Evolutionary conservation across 805 yeast species (phyloP).

Genomic region (Candida jianshihensis): DNA sequence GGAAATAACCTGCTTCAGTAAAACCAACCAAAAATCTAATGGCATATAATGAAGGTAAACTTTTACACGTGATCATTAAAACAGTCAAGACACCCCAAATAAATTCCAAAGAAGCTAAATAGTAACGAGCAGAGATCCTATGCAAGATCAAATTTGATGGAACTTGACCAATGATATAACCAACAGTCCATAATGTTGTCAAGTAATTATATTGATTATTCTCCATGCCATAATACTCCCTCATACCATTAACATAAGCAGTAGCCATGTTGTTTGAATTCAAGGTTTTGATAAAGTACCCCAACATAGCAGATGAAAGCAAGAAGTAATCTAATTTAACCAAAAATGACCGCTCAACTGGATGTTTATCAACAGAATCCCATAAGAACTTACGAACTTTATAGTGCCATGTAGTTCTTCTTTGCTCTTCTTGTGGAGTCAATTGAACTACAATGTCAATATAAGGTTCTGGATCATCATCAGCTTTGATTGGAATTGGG

Average conservation of each 20-base stretch:
- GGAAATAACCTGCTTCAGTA: slow-evolving; percentile 39
- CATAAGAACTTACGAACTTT: slow-evolving; percentile 6
- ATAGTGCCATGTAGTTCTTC: slow-evolving; percentile 11
- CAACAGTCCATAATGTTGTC: slow-evolving; percentile 37
- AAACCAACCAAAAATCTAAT: slow-evolving; percentile 33
- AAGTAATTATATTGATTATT: slow-evolving; percentile 37
- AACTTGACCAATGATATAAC: slow-evolving; percentile 40
- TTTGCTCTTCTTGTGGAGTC: slow-evolving; percentile 2
- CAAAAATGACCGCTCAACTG: slow-evolving; percentile 2
- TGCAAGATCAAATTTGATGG: slow-evolving; percentile 36
- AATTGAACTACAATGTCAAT: slow-evolving; percentile 5
- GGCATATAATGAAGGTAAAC: slow-evolving; percentile 21
- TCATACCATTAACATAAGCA: slow-evolving; percentile 22
- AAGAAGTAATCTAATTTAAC: slow-evolving; percentile 4
- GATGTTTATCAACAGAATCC: slow-evolving; percentile 7
- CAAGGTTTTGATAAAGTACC: slow-evolving; percentile 6
- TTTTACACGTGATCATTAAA: slow-evolving; percentile 3
- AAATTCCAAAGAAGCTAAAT: slow-evolving; percentile 35
- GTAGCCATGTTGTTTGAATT: slow-evolving; percentile 21
- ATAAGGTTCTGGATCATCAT: no score
- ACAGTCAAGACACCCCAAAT: slow-evolving; percentile 34
- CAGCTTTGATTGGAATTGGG: no score
- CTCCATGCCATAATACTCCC: slow-evolving; percentile 32
- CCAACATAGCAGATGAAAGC: slow-evolving; percentile 4
- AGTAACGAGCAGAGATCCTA: slow-evolving; percentile 29